Percentiles rank a stretch among this genome's conserved stretches.
These are phyloP conservation scores for Mimosa pudica DNA, from an alignment of 306 rosid species.

Conservation along the genomic window DNA sequence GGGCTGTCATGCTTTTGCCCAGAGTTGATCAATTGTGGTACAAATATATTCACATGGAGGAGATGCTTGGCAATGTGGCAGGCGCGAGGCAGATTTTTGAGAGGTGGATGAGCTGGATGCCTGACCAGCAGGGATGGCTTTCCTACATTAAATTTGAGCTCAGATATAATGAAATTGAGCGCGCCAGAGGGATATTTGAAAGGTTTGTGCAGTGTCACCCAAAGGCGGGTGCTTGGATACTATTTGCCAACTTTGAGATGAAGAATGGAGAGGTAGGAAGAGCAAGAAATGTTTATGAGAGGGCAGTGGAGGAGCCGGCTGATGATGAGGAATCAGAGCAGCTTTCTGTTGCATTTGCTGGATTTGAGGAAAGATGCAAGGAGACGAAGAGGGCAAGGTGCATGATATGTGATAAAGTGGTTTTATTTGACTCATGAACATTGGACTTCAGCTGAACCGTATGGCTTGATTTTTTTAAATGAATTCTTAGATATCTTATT, in stretches of 20 bases:
- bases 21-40: slow-evolving; percentile 88
- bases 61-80: slow-evolving; percentile 75
- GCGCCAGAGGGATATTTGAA: slow-evolving; percentile 73
- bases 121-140: slow-evolving; percentile 87
- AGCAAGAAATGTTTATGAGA: slow-evolving; percentile 71
- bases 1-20: slow-evolving; percentile 77
- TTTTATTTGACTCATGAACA: too few species aligned
- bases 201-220: slow-evolving; percentile 81
- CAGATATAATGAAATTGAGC: slow-evolving; percentile 79
- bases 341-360: slow-evolving; percentile 81
- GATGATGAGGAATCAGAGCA: slow-evolving; percentile 87
- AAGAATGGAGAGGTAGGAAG: slow-evolving; percentile 72
- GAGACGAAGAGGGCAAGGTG: slow-evolving; percentile 79
- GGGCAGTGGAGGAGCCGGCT: slow-evolving; percentile 66
- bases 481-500: too few species aligned
- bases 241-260: slow-evolving; percentile 93
- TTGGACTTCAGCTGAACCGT: too few species aligned
- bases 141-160: slow-evolving; percentile 83
- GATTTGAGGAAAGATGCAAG: slow-evolving; percentile 89
- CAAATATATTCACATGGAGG: slow-evolving; percentile 95
- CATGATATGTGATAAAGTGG: too few species aligned
- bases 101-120: slow-evolving; percentile 95
- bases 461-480: too few species aligned
- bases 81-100: slow-evolving; percentile 87
- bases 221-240: slow-evolving; percentile 75